These are phyloP conservation scores for Lodderomyces parapsilosis DNA, from an alignment of 1,139 yeast species.

Conservation along the genomic window DNA sequence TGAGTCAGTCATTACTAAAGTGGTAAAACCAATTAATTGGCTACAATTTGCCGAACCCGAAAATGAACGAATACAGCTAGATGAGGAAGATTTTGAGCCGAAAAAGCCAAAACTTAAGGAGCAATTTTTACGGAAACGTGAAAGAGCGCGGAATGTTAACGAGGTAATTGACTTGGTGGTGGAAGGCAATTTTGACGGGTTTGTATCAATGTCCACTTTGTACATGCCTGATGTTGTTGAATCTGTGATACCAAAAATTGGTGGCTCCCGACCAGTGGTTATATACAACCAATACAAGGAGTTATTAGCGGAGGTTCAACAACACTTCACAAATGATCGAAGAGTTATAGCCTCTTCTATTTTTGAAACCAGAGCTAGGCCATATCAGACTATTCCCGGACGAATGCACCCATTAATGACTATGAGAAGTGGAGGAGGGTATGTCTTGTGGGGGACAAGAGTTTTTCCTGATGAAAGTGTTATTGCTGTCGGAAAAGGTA, in stretches of 20 bases:
- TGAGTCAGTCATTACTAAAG: conserved; percentile 42
- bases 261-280: conserved; percentile 86
- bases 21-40: conserved; percentile 72
- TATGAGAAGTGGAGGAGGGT: conserved; percentile 91
- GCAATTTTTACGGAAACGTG: conserved; percentile 66
- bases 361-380: conserved; percentile 78
- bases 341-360: conserved; percentile 82
- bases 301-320: conserved; percentile 68
- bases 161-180: conserved; percentile 50
- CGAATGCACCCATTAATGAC: conserved; percentile 96
- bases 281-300: conserved; percentile 83
- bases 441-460: conserved; percentile 71
- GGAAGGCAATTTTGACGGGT: conserved; percentile 68
- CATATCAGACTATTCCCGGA: conserved; percentile 91
- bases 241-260: conserved; percentile 59
- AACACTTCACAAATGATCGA: conserved; percentile 60
- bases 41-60: conserved; percentile 81
- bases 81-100: conserved; percentile 52
- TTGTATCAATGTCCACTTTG: conserved; percentile 71
- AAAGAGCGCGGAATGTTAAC: conserved; percentile 56
- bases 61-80: conserved; percentile 53
- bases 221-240: conserved; percentile 67
- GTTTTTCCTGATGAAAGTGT: conserved; percentile 70
- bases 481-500: conserved; percentile 57
- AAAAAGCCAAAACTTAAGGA: conserved; percentile 58